phyloP scores from a whole-genome alignment of 257 asterid species.

The Ajuga chamaepitys region DNA sequence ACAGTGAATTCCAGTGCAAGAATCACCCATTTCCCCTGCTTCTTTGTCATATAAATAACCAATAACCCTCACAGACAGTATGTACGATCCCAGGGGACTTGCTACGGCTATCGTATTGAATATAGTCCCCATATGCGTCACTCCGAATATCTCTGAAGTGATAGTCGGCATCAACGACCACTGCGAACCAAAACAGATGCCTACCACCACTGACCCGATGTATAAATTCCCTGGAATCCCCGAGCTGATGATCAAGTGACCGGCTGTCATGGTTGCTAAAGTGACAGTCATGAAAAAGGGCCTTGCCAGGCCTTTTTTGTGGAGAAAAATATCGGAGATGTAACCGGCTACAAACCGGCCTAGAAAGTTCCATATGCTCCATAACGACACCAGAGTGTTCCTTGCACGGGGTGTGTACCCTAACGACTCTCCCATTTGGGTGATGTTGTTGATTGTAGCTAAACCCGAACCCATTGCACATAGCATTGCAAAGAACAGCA shows the following conservation, averaged over 20 bases:
- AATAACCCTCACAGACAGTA: conserved; percentile 73
- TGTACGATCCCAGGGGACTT: conserved; percentile 88
- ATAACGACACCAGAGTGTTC: conserved; percentile 71
- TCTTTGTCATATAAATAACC: conserved; percentile 76
- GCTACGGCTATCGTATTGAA: conserved; percentile 80
- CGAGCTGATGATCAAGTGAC: conserved; percentile 64
- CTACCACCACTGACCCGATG: conserved; percentile 66
- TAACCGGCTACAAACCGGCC: conserved; percentile 93
- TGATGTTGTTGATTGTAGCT: conserved; percentile 84
- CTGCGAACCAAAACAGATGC: conserved; percentile 83
- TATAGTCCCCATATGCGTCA: conserved; percentile 81
- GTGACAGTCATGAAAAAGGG: conserved; percentile 61
- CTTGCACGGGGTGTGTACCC: conserved; percentile 54
- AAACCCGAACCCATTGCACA: conserved; percentile 97
- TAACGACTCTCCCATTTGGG: conserved; percentile 94
- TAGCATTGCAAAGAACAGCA: conserved; percentile 66
- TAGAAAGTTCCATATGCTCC: conserved; percentile 97
- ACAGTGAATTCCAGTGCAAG: conserved; percentile 71
- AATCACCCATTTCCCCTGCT: conserved; percentile 32
- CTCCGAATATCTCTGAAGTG: conserved; percentile 74
- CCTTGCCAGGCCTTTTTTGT: conserved; percentile 61
- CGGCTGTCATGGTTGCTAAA: conserved; percentile 67
- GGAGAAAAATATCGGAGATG: conserved; percentile 53
- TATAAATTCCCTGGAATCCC: conserved; percentile 72
- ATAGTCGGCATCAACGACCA: conserved; percentile 98